These are phyloP conservation scores for Periconia macrospinosa DNA, from an alignment of 2,329 filamentous ascomycete species.

Conservation along the genomic window DNA sequence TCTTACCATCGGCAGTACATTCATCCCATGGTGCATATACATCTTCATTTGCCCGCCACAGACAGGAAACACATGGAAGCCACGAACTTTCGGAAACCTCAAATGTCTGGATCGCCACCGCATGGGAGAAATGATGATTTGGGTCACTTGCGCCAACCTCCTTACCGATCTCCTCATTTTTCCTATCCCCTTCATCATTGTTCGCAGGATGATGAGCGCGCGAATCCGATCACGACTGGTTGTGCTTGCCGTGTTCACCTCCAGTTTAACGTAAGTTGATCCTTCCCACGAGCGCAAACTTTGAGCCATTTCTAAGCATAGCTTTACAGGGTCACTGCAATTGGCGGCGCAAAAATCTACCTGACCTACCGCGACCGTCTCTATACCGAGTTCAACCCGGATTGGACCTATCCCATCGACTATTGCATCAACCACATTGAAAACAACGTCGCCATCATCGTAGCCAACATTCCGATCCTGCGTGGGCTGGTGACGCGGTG, in stretches of 20 bases:
- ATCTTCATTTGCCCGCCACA: conserved; percentile 44
- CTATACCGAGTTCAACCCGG: conserved; percentile 35
- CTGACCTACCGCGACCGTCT: conserved; percentile 45
- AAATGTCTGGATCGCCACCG: conserved; percentile 41
- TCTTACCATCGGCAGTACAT: conserved; percentile 38
- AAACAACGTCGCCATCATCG: conserved; percentile 46
- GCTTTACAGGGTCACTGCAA: conserved; percentile 37
- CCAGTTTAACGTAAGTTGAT: conserved; percentile 40
- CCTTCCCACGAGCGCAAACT: not conserved
- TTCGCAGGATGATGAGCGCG: conserved; percentile 45
- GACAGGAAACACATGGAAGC: conserved; percentile 45
- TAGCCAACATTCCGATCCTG: conserved; percentile 45
- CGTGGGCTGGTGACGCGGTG: conserved; percentile 45
- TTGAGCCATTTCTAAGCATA: conserved; percentile 5
- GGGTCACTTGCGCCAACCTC: conserved; percentile 46
- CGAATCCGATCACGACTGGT: conserved; percentile 41
- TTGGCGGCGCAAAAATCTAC: conserved; percentile 45
- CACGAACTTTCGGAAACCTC: conserved; percentile 41
- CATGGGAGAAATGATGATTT: conserved; percentile 43
- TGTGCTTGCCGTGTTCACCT: conserved; percentile 43
- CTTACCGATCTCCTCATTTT: conserved; percentile 46
- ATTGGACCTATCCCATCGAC: conserved; percentile 48
- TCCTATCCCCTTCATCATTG: conserved; percentile 46
- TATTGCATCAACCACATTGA: conserved; percentile 47
- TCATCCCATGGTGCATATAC: conserved; percentile 42